Percentiles rank a stretch among this genome's conserved stretches.
Evolutionary conservation across 2,329 filamentous ascomycete species (phyloP).

Genomic region (Penicillium sp.): DNA sequence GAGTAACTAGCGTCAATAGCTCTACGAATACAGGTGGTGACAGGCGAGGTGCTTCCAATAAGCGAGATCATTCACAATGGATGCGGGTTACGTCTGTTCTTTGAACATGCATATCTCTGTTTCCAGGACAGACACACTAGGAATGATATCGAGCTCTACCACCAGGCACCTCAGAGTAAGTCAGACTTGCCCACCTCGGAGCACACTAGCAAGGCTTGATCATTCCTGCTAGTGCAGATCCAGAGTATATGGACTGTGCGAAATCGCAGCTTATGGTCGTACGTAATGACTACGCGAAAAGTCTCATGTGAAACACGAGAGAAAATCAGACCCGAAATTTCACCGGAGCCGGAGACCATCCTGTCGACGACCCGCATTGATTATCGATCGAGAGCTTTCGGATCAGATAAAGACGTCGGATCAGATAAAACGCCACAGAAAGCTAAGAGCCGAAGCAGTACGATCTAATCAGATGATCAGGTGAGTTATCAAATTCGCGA

Average conservation of each 20-base stretch:
- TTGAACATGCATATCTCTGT: no score
- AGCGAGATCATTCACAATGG: no score
- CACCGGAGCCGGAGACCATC: neutral
- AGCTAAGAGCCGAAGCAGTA: neutral
- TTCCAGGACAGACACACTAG: no score
- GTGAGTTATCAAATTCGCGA: neutral
- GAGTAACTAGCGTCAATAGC: no score
- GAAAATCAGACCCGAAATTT: neutral
- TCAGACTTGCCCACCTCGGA: no score
- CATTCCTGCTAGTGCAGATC: neutral
- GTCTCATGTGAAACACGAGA: neutral
- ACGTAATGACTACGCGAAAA: neutral
- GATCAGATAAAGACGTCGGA: conserved; percentile 12
- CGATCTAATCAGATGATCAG: conserved; percentile 7
- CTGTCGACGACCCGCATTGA: neutral
- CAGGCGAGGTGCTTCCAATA: no score
- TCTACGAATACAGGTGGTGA: no score
- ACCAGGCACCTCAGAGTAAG: no score
- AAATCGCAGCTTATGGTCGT: neutral
- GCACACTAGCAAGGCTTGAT: neutral
- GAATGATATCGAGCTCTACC: no score
- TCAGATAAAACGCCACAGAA: conserved; percentile 6
- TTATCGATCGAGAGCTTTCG: neutral
- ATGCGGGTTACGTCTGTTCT: no score
- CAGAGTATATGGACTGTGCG: neutral